Conservation (phyloP, 2,329 filamentous ascomycete species). For the Calycina marina region DNA sequence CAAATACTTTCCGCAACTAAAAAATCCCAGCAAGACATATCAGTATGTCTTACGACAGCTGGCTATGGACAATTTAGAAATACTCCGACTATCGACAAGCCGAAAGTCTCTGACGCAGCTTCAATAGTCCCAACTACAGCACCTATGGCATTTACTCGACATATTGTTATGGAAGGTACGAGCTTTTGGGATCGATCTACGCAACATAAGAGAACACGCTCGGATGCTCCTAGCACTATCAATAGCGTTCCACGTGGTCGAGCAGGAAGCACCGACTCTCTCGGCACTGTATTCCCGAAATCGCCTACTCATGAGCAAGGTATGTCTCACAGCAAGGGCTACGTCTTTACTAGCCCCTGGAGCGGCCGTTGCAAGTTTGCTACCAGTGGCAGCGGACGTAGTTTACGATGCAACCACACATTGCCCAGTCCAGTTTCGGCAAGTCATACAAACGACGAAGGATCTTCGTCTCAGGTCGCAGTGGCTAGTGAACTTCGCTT, state of each 20-base stretch:
- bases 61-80: slow-evolving; percentile 21
- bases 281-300: no score
- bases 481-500: slow-evolving; percentile 66
- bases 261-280: no score
- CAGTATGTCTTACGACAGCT: slow-evolving; percentile 19
- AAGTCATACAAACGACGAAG: slow-evolving; percentile 6
- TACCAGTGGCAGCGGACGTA: slow-evolving; percentile 62
- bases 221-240: slow-evolving; percentile 13
- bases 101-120: no score
- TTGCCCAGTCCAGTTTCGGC: slow-evolving; percentile 32
- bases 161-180: slow-evolving; percentile 36
- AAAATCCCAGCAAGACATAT: slow-evolving; percentile 24
- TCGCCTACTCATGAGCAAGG: no score
- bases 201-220: slow-evolving; percentile 15
- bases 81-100: no score
- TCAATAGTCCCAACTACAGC: no score
- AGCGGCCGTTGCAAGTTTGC: slow-evolving; percentile 74
- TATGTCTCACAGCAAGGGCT: no score
- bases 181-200: slow-evolving; percentile 16
- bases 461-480: slow-evolving; percentile 9
- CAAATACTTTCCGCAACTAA: slow-evolving; percentile 19
- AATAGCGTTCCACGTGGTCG: no score
- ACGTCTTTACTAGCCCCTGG: slow-evolving; percentile 77
- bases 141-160: slow-evolving; percentile 30
- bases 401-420: slow-evolving; percentile 60